phyloP scores from a whole-genome alignment of 805 yeast species.

The Barnettozyma vustinii region DNA sequence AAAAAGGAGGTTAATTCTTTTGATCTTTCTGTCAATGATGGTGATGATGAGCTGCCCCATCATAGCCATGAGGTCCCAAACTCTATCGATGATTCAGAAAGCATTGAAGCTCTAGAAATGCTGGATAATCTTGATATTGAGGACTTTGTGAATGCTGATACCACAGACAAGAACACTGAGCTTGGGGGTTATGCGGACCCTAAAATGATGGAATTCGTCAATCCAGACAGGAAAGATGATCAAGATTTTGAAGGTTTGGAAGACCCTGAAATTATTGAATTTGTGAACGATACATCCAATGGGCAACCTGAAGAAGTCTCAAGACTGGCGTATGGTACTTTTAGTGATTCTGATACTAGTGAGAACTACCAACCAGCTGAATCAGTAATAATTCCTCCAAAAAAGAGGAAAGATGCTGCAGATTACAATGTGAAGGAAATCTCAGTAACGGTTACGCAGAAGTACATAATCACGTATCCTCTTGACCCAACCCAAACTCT shows the following conservation, averaged over 20 bases:
- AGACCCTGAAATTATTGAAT: not conserved
- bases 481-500: slow-evolving; percentile 36
- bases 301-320: not conserved
- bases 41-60: too few species aligned
- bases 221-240: not conserved
- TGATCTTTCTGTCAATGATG: too few species aligned
- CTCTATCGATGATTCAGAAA: not conserved
- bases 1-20: too few species aligned
- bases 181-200: not conserved
- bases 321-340: too few species aligned
- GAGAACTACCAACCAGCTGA: not conserved
- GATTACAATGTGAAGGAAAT: slow-evolving; percentile 7
- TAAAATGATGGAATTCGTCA: not conserved
- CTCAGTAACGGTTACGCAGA: slow-evolving; percentile 41
- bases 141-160: not conserved
- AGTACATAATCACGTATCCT: slow-evolving; percentile 39
- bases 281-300: not conserved
- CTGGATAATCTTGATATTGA: not conserved
- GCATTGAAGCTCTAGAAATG: not conserved
- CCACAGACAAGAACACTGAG: not conserved
- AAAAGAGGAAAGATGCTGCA: not conserved
- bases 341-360: not conserved
- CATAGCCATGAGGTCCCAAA: too few species aligned
- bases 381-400: not conserved
- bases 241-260: too few species aligned